A percentile compares a stretch with the other conserved stretches of the same genome.
Conservation (phyloP, 805 yeast species). For the Komagataella pseudopastoris region DNA sequence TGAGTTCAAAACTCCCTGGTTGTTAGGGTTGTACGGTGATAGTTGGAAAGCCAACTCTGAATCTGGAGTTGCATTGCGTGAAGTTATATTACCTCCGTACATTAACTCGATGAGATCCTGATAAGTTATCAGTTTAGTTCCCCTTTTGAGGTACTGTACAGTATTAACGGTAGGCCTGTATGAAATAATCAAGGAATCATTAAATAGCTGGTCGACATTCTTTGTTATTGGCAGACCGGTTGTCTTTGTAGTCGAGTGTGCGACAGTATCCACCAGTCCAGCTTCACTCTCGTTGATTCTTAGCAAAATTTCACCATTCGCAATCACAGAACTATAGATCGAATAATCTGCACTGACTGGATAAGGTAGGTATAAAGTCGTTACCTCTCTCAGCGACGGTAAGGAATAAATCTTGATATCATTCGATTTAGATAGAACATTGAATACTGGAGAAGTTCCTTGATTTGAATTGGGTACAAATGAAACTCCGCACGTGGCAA, state of each 20-base stretch:
- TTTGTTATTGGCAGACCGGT: conserved; percentile 4
- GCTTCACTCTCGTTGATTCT: conserved; percentile 44
- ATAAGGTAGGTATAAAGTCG: conserved; percentile 30
- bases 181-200: conserved; percentile 55
- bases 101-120: conserved; percentile 53
- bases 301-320: conserved; percentile 38
- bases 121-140: conserved; percentile 36
- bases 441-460: not conserved
- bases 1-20: conserved; percentile 6
- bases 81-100: conserved; percentile 45
- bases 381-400: conserved; percentile 52
- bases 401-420: conserved; percentile 25
- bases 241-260: conserved; percentile 14
- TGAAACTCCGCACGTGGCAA: conserved; percentile 33
- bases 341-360: conserved; percentile 25
- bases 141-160: conserved; percentile 78
- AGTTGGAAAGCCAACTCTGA: conserved; percentile 39
- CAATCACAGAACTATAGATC: conserved; percentile 26
- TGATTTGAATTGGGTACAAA: not conserved
- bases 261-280: conserved; percentile 31
- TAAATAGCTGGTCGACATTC: conserved; percentile 48
- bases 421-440: conserved; percentile 4
- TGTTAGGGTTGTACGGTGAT: conserved; percentile 22
- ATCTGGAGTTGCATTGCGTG: conserved; percentile 41
- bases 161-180: conserved; percentile 71